Evolutionary conservation across 495 filamentous ascomycete genomes (phyloP).

Genomic region (Xylaria cubensis): DNA sequence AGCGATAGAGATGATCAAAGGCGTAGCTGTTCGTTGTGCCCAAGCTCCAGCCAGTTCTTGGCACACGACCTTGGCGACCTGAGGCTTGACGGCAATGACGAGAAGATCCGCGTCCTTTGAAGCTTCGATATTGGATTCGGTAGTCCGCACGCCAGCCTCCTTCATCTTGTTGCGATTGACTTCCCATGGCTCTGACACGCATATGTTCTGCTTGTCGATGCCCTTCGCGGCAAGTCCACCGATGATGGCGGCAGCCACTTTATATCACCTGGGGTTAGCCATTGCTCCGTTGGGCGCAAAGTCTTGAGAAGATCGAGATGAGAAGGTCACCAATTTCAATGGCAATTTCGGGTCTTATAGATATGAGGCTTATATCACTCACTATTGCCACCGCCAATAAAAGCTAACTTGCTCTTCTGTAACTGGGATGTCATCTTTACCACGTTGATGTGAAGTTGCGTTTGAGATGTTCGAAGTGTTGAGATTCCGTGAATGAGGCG

Average conservation of each 20-base stretch:
- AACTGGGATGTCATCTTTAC: conserved; percentile 38
- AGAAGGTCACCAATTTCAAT: background rate
- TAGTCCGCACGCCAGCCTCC: conserved; percentile 41
- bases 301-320: background rate
- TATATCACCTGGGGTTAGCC: conserved; percentile 2
- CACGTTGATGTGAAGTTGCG: conserved; percentile 1
- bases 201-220: conserved; percentile 51
- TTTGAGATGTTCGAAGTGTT: background rate
- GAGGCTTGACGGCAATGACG: conserved; percentile 48
- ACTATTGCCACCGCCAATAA: conserved; percentile 47
- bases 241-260: conserved; percentile 48
- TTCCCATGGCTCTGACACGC: conserved; percentile 46
- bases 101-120: conserved; percentile 40
- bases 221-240: conserved; percentile 43
- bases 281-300: conserved; percentile 5
- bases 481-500: background rate
- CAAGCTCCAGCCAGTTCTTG: conserved; percentile 42
- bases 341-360: too few relatives aligned
- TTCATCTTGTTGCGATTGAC: conserved; percentile 44
- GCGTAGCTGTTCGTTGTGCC: conserved; percentile 40
- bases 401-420: conserved; percentile 41
- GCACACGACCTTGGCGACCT: conserved; percentile 44
- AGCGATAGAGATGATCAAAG: conserved; percentile 49
- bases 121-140: conserved; percentile 44
- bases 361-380: background rate